Conservation (phyloP, 345 rosid genomes). For the Cardamine resedifolia region DNA sequence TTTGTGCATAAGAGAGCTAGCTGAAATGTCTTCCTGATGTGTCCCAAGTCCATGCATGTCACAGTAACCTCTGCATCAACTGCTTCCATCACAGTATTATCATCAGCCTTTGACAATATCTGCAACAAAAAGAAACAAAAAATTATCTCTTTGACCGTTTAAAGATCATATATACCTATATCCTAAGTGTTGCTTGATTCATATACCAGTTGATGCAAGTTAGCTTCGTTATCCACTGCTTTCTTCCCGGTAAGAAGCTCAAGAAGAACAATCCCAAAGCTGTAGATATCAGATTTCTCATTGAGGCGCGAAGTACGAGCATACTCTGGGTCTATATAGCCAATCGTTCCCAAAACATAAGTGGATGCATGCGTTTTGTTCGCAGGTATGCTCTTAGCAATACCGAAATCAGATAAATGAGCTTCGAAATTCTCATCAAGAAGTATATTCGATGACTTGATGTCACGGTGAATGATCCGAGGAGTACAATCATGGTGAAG, state of each 20-base stretch:
- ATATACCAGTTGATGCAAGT: conserved; percentile 88
- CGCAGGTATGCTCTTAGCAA: conserved; percentile 79
- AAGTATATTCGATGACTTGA: conserved; percentile 90
- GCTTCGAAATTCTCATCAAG: conserved; percentile 85
- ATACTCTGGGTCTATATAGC: conserved; percentile 97
- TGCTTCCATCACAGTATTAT: conserved; percentile 87
- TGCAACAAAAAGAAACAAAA: conserved; percentile 22
- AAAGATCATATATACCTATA: neutral
- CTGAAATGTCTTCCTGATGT: conserved; percentile 68
- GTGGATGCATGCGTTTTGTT: conserved; percentile 81
- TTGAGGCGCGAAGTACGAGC: conserved; percentile 80
- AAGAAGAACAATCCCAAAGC: conserved; percentile 92
- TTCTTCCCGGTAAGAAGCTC: conserved; percentile 96
- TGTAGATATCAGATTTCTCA: conserved; percentile 92
- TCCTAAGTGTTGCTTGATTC: neutral
- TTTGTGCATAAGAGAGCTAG: conserved; percentile 83
- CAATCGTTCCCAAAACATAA: conserved; percentile 84
- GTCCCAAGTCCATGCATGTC: conserved; percentile 66
- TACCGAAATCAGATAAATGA: conserved; percentile 88
- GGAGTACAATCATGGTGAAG: conserved; percentile 98
- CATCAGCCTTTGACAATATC: conserved; percentile 76
- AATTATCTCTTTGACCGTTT: neutral
- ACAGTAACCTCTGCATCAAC: conserved; percentile 86
- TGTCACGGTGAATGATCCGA: conserved; percentile 84
- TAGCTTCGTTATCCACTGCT: conserved; percentile 88